phyloP scores from a whole-genome alignment of 129 eudicot genomes.

The Artemisia annua region DNA sequence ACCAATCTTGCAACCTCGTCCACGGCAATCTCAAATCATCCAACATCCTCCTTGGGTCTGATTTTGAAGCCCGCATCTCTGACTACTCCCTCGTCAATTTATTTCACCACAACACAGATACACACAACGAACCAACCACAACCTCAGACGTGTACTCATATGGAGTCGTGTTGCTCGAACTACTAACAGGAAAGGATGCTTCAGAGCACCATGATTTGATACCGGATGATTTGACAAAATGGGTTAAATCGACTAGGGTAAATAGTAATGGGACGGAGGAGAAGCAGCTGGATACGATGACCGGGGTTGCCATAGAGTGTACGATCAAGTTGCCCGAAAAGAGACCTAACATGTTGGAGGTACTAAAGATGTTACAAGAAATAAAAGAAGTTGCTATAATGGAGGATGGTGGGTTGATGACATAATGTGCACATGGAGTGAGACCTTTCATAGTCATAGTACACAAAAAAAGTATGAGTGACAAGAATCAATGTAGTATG shows the following conservation, averaged over 20 bases:
- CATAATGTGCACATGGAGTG: neutral
- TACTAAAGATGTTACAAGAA: constrained; percentile 81
- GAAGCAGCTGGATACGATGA: constrained; percentile 65
- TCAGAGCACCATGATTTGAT: constrained; percentile 57
- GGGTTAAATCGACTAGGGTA: constrained; percentile 72
- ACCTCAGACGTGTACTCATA: constrained; percentile 81
- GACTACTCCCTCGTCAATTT: constrained; percentile 65
- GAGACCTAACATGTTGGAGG: constrained; percentile 96
- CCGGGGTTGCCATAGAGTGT: constrained; percentile 84
- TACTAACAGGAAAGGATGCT: constrained; percentile 60
- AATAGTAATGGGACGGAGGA: constrained; percentile 48
- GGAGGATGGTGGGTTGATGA: constrained; percentile 38
- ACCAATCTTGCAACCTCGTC: constrained; percentile 77
- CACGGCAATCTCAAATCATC: constrained; percentile 89
- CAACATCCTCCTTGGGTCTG: constrained; percentile 83
- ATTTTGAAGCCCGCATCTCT: constrained; percentile 81
- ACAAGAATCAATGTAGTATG: neutral
- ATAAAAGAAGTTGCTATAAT: constrained; percentile 65
- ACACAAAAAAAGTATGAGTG: constrained; percentile 3
- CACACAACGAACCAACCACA: constrained; percentile 44
- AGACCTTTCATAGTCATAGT: constrained; percentile 2
- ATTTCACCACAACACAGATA: constrained; percentile 33
- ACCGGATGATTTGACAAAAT: constrained; percentile 51
- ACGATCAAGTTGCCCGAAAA: constrained; percentile 58
- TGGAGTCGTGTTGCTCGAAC: constrained; percentile 71